Conservation (phyloP, 371 early-diverging fungal species). For the Parasitella parasitica region DNA sequence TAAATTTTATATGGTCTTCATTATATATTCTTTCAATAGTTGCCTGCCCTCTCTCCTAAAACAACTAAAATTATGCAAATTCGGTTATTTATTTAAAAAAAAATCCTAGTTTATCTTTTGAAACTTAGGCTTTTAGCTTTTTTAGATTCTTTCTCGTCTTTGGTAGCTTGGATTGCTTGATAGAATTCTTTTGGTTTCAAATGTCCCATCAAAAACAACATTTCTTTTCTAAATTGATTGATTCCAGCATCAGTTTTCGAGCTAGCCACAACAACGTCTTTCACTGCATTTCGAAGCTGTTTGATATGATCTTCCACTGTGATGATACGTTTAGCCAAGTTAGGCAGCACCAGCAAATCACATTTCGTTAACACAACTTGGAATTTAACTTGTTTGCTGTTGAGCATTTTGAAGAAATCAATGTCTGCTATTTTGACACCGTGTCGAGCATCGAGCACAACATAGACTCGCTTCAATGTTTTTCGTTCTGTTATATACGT, state of each 20-base stretch:
- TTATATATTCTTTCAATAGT: not conserved
- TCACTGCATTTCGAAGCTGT: constrained; percentile 46
- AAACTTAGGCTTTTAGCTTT: not conserved
- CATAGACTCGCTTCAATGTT: constrained; percentile 64
- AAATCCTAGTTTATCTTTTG: constrained; percentile 6
- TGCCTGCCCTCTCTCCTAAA: not conserved
- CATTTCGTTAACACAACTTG: constrained; percentile 84
- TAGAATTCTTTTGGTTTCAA: constrained; percentile 29
- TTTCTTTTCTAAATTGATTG: constrained; percentile 59
- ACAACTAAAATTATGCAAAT: not conserved
- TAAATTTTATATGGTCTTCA: not conserved
- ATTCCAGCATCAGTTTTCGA: constrained; percentile 59
- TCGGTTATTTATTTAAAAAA: not conserved
- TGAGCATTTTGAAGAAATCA: constrained; percentile 59
- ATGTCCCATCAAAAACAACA: constrained; percentile 48
- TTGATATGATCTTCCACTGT: constrained; percentile 41
- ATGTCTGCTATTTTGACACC: constrained; percentile 68
- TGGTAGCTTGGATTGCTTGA: constrained; percentile 12
- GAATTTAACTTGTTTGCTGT: constrained; percentile 59
- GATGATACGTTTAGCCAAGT: constrained; percentile 59
- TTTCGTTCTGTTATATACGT: constrained; percentile 61
- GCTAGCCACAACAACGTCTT: constrained; percentile 55
- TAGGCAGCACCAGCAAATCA: constrained; percentile 65
- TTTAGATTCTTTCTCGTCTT: constrained; percentile 9
- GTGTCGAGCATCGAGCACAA: constrained; percentile 81